Base-by-base conservation (phyloP, 2,329 filamentous ascomycete species). In the Aureobasidium vineae region DNA sequence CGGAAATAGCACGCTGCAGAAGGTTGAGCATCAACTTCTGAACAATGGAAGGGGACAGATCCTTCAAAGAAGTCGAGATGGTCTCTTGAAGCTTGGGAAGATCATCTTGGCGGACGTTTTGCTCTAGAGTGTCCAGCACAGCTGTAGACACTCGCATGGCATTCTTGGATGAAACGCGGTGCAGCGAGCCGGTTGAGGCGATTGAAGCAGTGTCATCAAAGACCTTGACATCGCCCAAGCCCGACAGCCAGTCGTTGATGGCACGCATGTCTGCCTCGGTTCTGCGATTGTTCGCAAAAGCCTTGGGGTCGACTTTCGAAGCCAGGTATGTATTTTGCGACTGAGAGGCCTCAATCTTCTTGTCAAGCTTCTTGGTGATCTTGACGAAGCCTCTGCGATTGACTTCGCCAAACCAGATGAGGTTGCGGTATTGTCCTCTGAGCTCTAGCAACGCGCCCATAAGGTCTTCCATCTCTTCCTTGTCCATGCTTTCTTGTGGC, bases 361-460 rank as follows among this genome's bases (percentile, higher is more conserved):
- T 99, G 79, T 99, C 95, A 53, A 97, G 82, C 79, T 99, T 99
- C 82, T 99, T 99, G 61, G 95, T 97, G 77, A 99, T 99, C 81
- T 99, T 99, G 77, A 96, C 87, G 74, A 99, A 99, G 1, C 95
- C 95, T 70, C 91, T 85, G 63, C 93, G 87, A 77, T 99, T 99
- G 73, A 98, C 94, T 79, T 98, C 94, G 59, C 93, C 94, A 76
- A 98, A 99, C 93, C 93, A 98, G 77, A 96, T 91, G 63, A 99
- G 82, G 73, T 98, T 98, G 68, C 95, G 86, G 71, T 98, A 80
- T 75, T 96, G 91, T 63, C 88, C 89, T 66, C 95, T 87, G 68
- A 98, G 83, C 78, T 99, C 95, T 38, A 98, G 85, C 60, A 99
- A 82, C 41, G 93, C 92, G 41, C 90, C 92, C 81, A 96, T 90